A percentile compares a stretch with the other conserved stretches of the same genome.
phyloP scores from a whole-genome alignment of 257 asterid species.

The Solanum lycopersicoides region DNA sequence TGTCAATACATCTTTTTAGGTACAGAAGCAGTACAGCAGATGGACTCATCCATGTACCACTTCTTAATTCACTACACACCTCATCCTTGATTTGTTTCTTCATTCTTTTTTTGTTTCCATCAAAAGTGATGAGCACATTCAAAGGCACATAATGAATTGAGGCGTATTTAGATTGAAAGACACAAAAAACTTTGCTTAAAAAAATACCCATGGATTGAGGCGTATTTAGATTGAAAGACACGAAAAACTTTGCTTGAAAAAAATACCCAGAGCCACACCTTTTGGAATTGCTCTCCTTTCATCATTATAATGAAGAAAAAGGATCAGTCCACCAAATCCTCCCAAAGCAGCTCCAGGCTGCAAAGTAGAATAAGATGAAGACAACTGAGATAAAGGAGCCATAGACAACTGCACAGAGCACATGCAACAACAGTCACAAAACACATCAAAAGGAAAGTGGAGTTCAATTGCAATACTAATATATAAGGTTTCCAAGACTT shows the following conservation, averaged over 20 bases:
- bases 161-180: background rate
- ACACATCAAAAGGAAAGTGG: slow-evolving; percentile 12
- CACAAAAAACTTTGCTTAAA: background rate
- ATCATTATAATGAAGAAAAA: slow-evolving; percentile 66
- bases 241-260: background rate
- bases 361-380: slow-evolving; percentile 37
- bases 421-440: background rate
- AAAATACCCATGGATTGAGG: background rate
- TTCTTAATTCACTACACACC: background rate
- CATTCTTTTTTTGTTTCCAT: background rate
- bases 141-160: background rate
- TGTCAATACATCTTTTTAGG: background rate
- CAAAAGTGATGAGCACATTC: background rate
- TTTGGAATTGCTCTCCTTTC: slow-evolving; percentile 80
- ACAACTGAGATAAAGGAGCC: slow-evolving; percentile 6
- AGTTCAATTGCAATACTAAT: slow-evolving; percentile 40
- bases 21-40: background rate
- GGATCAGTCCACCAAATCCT: slow-evolving; percentile 64
- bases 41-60: background rate
- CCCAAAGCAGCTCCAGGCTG: slow-evolving; percentile 75
- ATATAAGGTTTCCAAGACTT: slow-evolving; percentile 38
- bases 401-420: background rate
- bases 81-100: background rate
- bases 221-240: background rate
- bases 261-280: slow-evolving; percentile 29